These are phyloP conservation scores for Penicillium angulare DNA, from an alignment of 495 filamentous ascomycete species.

Conservation along the genomic window DNA sequence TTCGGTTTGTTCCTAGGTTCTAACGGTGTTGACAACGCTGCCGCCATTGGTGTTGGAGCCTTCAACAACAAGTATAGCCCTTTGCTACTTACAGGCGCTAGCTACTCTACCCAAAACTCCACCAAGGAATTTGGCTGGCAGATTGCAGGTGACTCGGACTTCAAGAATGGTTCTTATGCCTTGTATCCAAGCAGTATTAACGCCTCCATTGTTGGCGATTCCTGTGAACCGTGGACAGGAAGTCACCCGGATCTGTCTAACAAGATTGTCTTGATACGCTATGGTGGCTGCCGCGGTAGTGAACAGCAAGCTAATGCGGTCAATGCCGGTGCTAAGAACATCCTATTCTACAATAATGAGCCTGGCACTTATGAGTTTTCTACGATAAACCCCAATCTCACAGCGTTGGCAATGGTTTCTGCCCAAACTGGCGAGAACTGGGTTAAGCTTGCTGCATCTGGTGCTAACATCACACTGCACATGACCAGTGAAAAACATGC, in stretches of 20 bases:
- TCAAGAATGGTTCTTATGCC: conserved; percentile 18
- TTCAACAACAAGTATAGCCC: conserved; percentile 47
- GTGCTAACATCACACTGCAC: conserved; percentile 39
- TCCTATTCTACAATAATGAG: conserved; percentile 49
- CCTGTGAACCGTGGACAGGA: conserved; percentile 43
- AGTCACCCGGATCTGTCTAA: conserved; percentile 51
- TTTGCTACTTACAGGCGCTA: conserved; percentile 9
- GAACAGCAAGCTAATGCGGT: conserved; percentile 50
- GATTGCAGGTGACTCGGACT: conserved; percentile 6
- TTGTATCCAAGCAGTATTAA: conserved; percentile 51
- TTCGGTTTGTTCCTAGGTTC: conserved; percentile 54
- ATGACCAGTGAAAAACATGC: conserved; percentile 19
- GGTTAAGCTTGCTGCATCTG: conserved; percentile 41
- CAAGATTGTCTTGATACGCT: conserved; percentile 54
- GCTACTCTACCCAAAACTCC: conserved; percentile 13
- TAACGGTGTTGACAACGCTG: conserved; percentile 28
- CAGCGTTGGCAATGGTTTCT: conserved; percentile 26
- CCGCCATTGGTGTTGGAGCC: conserved; percentile 54
- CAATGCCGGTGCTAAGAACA: conserved; percentile 53
- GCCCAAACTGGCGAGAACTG: conserved; percentile 47
- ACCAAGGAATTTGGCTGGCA: conserved; percentile 18
- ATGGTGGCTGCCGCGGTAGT: conserved; percentile 51
- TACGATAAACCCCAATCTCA: too few relatives aligned
- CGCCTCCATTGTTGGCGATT: conserved; percentile 43
- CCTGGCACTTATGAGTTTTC: conserved; percentile 15